Base-by-base conservation (phyloP, 192 early-diverging fungal species). In the Entomortierella chlamydospora region DNA sequence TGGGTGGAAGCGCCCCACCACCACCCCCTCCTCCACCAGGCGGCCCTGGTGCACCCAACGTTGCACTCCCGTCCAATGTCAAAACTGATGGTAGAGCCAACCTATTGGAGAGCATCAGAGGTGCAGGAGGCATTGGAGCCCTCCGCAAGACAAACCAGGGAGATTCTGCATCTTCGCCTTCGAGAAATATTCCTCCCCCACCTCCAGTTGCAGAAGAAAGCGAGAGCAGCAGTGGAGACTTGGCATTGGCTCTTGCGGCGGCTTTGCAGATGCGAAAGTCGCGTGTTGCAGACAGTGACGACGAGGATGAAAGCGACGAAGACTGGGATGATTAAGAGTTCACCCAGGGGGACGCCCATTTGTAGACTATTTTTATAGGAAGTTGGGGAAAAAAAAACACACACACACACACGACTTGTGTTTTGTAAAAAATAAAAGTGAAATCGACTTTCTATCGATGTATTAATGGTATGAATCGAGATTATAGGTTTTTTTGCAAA, bases 61-160 rank as follows among this genome's bases (percentile, higher is more conserved):
- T 64, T 30, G 50, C 68, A 41, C 57, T 52, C 17, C 70, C 81
- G 1, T 33, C 82, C 12, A 37, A 50, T 9, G 57, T 63, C 11
- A 31, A 68, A 18, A 13, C 37, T 2, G 57, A 50, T 60, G 67
- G 69, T 31, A 71, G 83, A 20, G 29, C 52, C 33, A 83, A 84
- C 53, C 57, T 89, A 5, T 56, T 89, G 81, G 83, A 71, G 43
- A 81, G 82, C 51, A 89, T 89, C 37, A 77, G 84, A 31, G 82
- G 77, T 12, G 63, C 83, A 2, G 86, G 87, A 33, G 87, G 86
- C 23, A 72, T 84, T 66, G 70, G 65, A 25, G 63, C 63, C 0
- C 56, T 87, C 45, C 84, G 84, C 49, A 77, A 84, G 55, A 68
- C 67, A 22, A 69, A 60, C 41, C 23, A 17, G 28, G 43, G 33